Evolutionary conservation across 495 filamentous ascomycete species (phyloP), one percentile per base, ranked within the genome.

Genomic region (Penicillium atrosanguineum): DNA sequence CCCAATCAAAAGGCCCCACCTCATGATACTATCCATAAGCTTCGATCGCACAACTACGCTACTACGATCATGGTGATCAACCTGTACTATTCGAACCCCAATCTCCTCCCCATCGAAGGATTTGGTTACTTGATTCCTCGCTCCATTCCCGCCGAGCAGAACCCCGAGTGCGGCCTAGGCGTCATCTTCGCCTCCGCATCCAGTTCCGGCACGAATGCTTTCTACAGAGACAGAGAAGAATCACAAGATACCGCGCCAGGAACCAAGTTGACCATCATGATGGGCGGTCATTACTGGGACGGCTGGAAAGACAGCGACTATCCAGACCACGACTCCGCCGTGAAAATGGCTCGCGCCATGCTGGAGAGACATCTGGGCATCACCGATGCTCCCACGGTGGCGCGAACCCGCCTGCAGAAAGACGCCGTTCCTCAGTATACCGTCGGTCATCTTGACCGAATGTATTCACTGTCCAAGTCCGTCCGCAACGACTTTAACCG

Each of bases 211-310:
- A 16, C 29, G 3, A 28, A 43, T 18, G 34, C 50, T 11, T 19
- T 52, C 3, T 14, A 41, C 14, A 42, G 34, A 4, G 47, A 39
- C 5, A n/a, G 16, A 26, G 29, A 29, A 7, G 53, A 69, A 44
- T 76, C 71, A 14, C 79, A 83, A 60, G 82, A 85, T 42, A 68
- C 74, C 21, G 75, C 68, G 9, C 65, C 69, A 0, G 90, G 90
- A 28, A 96, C 90, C 15, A 96, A 95, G 64, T 67, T 99, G 28
- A 97, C 93, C 14, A 88, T 97, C 46, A 95, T 99, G 88, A 70
- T 97, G 20, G 94, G 94, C 46, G 94, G 94, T 6, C 93, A 97
- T 71, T 91, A 87, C 74, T 97, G 92, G 93, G 83, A 89, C 57
- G 77, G 67, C 39, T 83, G 76, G 77, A 68, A 78, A 21, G 66